Evolutionary conservation across 768 basidiomycete species (phyloP), one percentile per base, ranked within the genome.

Genomic region (Boletales sp.): DNA sequence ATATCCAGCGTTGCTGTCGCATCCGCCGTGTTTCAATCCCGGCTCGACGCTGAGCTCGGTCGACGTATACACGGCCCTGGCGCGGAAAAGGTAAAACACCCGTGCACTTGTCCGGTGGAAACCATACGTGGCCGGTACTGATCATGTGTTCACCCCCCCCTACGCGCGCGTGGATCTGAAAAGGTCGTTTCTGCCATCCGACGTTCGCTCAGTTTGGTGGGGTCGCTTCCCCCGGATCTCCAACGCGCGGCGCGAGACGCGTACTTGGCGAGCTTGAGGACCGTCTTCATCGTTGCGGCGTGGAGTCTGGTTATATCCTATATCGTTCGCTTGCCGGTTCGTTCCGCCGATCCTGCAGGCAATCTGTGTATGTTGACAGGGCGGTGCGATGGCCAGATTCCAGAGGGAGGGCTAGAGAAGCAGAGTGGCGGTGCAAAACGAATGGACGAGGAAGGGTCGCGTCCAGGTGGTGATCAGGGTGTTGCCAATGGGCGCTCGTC

Each of bases 1-100:
- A 34, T 44, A 7, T 48, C 43, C 5, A 41, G 54, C 8, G 37
- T 60, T 12, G 58, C 54, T n/a, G 45, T 57, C 21, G 41, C 51
- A 1, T 60, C 49, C 15, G 58, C 58, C 14, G 36, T 60, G 13
- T 59, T 60, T 33, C 49, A 57, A 31, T 55, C 44, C 15, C 48
- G 32, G 8, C 50, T 59, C 7, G 57, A 59, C 14, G 15, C 32
- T 5, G 58, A 60, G 32, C 36, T 57, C 8, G 38, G 12, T 41
- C 38, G 5, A 17, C 51, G 55, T 5, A 59, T 59, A 13, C 46
- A 28, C 28, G 41, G 32, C 9, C 51, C 58, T 8, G 25, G 28
- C 7, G 48, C 49, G 0, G 58, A 60, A 1, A 53, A 50, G 49
- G 54, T 60, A 13, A 30, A 48, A 19, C 8, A 8, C 14, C 8